These are phyloP conservation scores for Basipetospora chlamydospora DNA, from an alignment of 2,329 filamentous ascomycete genomes.

Conservation along the genomic window DNA sequence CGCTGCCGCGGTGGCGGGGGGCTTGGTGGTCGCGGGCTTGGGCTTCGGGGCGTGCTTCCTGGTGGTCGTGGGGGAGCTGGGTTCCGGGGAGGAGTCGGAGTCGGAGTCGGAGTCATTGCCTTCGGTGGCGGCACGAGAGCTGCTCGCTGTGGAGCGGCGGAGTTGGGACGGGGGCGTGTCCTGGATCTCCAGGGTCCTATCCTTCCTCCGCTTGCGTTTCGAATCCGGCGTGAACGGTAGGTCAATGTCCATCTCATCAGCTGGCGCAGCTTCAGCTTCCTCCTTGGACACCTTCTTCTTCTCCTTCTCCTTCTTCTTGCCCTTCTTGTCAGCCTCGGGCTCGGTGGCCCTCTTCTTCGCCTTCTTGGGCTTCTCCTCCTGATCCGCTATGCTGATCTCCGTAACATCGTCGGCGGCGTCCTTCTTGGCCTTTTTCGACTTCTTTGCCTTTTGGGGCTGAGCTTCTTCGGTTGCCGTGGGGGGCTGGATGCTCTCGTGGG, in stretches of 20 bases:
- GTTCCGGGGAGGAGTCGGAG: constrained; percentile 26
- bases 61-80: too few species aligned
- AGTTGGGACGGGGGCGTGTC: background rate
- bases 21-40: constrained; percentile 15
- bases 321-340: constrained; percentile 17
- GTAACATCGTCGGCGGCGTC: background rate
- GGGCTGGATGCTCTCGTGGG: background rate
- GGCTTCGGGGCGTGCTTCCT: too few species aligned
- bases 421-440: constrained; percentile 1
- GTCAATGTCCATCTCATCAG: too few species aligned
- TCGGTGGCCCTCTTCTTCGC: constrained; percentile 6
- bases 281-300: constrained; percentile 11
- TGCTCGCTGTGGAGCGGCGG: constrained; percentile 13
- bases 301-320: constrained; percentile 21
- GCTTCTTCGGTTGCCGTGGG: background rate
- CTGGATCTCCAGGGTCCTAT: constrained; percentile 2
- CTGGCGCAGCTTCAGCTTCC: constrained; percentile 6
- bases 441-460: background rate
- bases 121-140: constrained; percentile 9
- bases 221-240: background rate
- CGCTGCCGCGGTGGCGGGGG: constrained; percentile 16
- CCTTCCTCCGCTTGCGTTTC: constrained; percentile 5
- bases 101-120: constrained; percentile 15
- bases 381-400: background rate
- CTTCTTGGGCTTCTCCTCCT: background rate